Evolutionary conservation across 306 rosid genomes (phyloP).

Genomic region (Medicago ruthenica): DNA sequence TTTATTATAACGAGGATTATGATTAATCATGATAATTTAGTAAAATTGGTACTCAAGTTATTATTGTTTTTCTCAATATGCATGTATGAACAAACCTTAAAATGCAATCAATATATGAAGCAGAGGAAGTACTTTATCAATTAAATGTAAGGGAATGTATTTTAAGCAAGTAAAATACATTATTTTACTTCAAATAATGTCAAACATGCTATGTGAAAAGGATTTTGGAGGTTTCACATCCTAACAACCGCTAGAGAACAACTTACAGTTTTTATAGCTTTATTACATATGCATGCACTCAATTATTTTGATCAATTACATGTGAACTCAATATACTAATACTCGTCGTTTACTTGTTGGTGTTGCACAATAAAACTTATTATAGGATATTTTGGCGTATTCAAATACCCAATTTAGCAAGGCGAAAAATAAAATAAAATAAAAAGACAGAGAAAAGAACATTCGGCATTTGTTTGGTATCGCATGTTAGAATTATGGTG

Average conservation of each 20-base stretch:
- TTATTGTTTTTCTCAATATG: no score
- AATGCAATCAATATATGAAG: background rate
- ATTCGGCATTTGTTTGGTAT: background rate
- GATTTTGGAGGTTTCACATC: constrained; percentile 18
- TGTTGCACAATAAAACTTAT: constrained; percentile 7
- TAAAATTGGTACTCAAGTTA: no score
- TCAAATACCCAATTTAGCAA: background rate
- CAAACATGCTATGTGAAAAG: background rate
- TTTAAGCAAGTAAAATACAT: background rate
- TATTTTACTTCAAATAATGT: constrained; percentile 7
- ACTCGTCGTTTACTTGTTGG: background rate
- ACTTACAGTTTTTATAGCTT: background rate
- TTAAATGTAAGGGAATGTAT: no score
- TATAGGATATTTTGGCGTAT: background rate
- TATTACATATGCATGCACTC: constrained; percentile 37
- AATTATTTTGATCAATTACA: background rate
- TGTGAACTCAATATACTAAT: background rate
- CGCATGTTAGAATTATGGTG: no score
- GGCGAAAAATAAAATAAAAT: background rate
- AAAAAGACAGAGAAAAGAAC: background rate
- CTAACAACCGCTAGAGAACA: constrained; percentile 1
- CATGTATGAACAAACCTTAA: background rate
- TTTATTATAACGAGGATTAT: no score
- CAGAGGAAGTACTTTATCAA: background rate
- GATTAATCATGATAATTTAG: no score